Evolutionary conservation across 2,329 filamentous ascomycete genomes (phyloP), one percentile per base, ranked within the genome.

Genomic region (Clarireedia sp.): DNA sequence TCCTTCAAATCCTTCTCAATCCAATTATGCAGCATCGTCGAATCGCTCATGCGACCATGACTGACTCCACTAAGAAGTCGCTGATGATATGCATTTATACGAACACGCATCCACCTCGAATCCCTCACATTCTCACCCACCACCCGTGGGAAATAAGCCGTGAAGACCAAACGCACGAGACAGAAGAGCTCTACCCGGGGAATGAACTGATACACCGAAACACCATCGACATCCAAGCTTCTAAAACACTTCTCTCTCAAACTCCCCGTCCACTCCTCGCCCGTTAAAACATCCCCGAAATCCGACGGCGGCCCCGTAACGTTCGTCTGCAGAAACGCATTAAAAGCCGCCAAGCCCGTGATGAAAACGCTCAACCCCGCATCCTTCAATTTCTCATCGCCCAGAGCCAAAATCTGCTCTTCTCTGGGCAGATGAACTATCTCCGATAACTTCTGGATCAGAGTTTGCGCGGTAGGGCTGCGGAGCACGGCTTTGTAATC

Each of bases 101-200:
- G 80, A 61, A 96, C 43, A 29, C 58, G 65, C 62, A 43, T 78
- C 76, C 66, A 86, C 79, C 26, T 68, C 46, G 62, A 66, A 54
- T 68, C 67, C 33, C 55, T 51, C 46, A 62, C 57, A 45, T 51
- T 24, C 60, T 58, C 26, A 57, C 59, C 12, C 57, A 59, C 14
- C 55, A 69, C 19, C 57, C 55, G 50, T 63, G 66, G 57, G 57
- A 70, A 70, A 48, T 60, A 69, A 1, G 57, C 36, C 2, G 70
- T 69, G 54, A 82, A 73, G 26, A 80, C 68, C 60, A 74, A 74
- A 24, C 74, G 71, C 3, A 91, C 89, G 6, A 96, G 74, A 60
- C 83, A 85, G 59, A 97, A 87, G 1, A 97, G 78, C 67, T 96
- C 90, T 14, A 96, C 77, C 61, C 87, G 80, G 0, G 91, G 90